These are phyloP conservation scores for Arthrobotrys iridis DNA, from an alignment of 2,329 filamentous ascomycete species.

Conservation along the genomic window DNA sequence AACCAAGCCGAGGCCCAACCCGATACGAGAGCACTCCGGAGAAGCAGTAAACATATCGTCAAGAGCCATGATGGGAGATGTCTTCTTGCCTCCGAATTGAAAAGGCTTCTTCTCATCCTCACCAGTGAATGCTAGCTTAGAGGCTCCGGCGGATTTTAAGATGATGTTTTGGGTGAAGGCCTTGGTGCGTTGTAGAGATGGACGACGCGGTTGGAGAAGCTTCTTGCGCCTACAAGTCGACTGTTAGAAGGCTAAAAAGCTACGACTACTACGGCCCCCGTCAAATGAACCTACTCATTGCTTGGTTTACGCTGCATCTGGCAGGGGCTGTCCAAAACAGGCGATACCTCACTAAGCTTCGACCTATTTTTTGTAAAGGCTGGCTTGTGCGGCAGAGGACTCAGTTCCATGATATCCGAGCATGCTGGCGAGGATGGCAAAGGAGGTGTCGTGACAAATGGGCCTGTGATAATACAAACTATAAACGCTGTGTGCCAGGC, in stretches of 20 bases:
- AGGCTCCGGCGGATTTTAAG: constrained; percentile 63
- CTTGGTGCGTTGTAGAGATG: constrained; percentile 79
- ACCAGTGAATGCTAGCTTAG: constrained; percentile 64
- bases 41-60: constrained; percentile 58
- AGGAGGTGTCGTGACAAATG: constrained; percentile 81
- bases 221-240: constrained; percentile 70
- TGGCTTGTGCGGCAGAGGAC: constrained; percentile 87
- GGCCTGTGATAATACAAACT: constrained; percentile 36
- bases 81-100: constrained; percentile 71
- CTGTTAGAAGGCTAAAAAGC: constrained; percentile 18
- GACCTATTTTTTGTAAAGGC: constrained; percentile 71
- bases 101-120: constrained; percentile 78
- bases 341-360: constrained; percentile 64
- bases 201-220: constrained; percentile 72
- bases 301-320: constrained; percentile 63
- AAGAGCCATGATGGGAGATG: constrained; percentile 53
- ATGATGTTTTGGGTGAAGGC: constrained; percentile 75
- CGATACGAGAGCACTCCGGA: constrained; percentile 54
- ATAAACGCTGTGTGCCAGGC: constrained; percentile 35
- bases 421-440: constrained; percentile 84
- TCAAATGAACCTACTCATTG: constrained; percentile 66
- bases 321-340: constrained; percentile 67
- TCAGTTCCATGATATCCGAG: constrained; percentile 89
- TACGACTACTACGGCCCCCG: not conserved
- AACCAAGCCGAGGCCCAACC: constrained; percentile 35